These are phyloP conservation scores for Sequoia sempervirens DNA, from an alignment of 75 land plant species.

Conservation along the genomic window DNA sequence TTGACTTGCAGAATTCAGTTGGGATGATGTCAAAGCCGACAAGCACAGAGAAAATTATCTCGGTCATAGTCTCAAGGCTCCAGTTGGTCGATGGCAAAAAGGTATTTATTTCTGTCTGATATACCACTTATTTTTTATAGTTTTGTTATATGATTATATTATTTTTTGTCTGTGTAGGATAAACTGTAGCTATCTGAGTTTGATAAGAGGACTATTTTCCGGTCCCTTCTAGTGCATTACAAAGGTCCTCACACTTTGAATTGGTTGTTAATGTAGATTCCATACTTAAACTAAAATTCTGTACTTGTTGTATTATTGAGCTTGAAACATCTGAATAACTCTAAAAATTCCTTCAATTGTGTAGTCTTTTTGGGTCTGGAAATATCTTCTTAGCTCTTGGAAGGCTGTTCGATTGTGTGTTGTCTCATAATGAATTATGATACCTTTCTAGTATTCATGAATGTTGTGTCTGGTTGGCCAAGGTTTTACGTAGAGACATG, in stretches of 20 bases:
- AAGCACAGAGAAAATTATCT: slow-evolving; percentile 97
- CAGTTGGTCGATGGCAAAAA: slow-evolving; percentile 99
- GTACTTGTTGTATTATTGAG: background rate
- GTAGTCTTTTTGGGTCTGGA: background rate
- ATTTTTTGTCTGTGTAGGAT: background rate
- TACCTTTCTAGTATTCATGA: background rate
- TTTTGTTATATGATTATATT: background rate
- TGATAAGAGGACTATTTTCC: background rate
- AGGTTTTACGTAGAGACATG: background rate
- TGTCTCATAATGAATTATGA: background rate
- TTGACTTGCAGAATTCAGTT: slow-evolving; percentile 74
- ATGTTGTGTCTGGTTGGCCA: background rate
- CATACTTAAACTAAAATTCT: background rate
- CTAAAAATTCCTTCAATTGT: background rate
- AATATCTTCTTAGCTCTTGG: background rate
- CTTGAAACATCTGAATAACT: background rate
- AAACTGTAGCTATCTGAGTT: background rate
- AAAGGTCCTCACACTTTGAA: background rate
- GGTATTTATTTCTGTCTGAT: slow-evolving; percentile 31
- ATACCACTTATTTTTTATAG: background rate
- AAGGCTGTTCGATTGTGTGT: background rate
- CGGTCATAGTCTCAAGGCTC: slow-evolving; percentile 95
- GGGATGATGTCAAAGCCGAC: slow-evolving; percentile 99
- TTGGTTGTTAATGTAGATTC: background rate
- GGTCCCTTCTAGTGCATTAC: background rate